A percentile compares a stretch with the other conserved stretches of the same genome.
These are phyloP conservation scores for Lagerstroemia speciosa DNA, from an alignment of 345 rosid species.

Conservation along the genomic window DNA sequence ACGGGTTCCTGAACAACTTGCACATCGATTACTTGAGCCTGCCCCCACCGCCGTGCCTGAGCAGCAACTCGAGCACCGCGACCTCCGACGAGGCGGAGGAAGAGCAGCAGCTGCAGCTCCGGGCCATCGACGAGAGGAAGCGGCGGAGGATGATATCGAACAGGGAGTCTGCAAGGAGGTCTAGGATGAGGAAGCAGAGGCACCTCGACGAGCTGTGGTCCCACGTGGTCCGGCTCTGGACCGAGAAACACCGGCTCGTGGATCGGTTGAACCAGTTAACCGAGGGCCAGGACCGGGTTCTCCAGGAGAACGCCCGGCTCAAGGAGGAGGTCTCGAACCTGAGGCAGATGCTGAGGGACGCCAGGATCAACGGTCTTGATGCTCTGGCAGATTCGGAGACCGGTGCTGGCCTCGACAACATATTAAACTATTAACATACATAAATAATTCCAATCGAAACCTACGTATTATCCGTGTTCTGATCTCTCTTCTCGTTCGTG, in stretches of 20 bases:
- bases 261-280: slow-evolving; percentile 62
- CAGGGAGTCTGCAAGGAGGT: slow-evolving; percentile 92
- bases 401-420: background rate
- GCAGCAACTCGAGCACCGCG: slow-evolving; percentile 55
- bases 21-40: background rate
- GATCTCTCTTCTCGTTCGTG: background rate
- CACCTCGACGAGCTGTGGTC: slow-evolving; percentile 95
- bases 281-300: slow-evolving; percentile 47
- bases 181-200: slow-evolving; percentile 91
- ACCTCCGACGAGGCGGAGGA: slow-evolving; percentile 78
- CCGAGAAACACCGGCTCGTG: slow-evolving; percentile 57
- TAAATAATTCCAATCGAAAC: background rate
- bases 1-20: background rate
- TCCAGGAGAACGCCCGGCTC: slow-evolving; percentile 68
- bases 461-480: background rate
- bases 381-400: slow-evolving; percentile 2
- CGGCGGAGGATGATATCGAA: slow-evolving; percentile 91
- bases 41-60: slow-evolving; percentile 21
- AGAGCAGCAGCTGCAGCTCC: slow-evolving; percentile 38
- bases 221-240: slow-evolving; percentile 64
- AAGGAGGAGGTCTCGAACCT: slow-evolving; percentile 77
- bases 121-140: slow-evolving; percentile 75
- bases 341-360: slow-evolving; percentile 50
- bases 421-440: background rate
- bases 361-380: slow-evolving; percentile 12